Conservation (phyloP, 148 eudicot species). For the Rhododendron williamsianum region DNA sequence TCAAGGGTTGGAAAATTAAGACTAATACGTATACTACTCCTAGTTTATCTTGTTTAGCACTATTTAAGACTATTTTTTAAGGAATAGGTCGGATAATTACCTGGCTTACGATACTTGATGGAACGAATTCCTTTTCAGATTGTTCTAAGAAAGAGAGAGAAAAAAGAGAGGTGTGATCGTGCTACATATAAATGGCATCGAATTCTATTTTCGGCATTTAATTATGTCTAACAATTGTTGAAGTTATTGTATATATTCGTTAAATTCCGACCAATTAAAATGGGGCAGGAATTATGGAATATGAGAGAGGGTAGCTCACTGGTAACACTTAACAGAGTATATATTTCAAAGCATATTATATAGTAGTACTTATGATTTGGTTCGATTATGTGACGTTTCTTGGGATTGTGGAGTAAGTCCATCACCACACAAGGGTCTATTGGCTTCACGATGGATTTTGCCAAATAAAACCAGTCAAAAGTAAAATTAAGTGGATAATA, state of each 20-base stretch:
- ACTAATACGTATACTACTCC: too few relatives aligned
- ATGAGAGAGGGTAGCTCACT: neutral
- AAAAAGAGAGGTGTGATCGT: neutral
- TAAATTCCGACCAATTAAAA: neutral
- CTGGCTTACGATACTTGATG: too few relatives aligned
- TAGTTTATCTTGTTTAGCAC: neutral
- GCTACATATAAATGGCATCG: neutral
- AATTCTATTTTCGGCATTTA: neutral
- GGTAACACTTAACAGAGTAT: neutral
- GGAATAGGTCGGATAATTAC: too few relatives aligned
- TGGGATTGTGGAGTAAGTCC: neutral
- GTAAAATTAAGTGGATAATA: neutral
- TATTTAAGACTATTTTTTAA: too few relatives aligned
- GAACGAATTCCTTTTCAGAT: too few relatives aligned
- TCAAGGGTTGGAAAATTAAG: too few relatives aligned
- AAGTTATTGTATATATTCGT: neutral
- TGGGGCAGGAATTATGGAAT: neutral
- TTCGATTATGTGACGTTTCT: neutral
- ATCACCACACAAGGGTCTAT: neutral
- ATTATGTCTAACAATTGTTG: too few relatives aligned
- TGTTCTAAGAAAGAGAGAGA: too few relatives aligned
- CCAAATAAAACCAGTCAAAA: neutral
- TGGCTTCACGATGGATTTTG: neutral
- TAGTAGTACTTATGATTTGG: neutral
- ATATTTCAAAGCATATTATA: neutral